Evolutionary conservation across 2,329 filamentous ascomycete species (phyloP), one percentile per base, ranked within the genome.

Genomic region (Nemania sp.): DNA sequence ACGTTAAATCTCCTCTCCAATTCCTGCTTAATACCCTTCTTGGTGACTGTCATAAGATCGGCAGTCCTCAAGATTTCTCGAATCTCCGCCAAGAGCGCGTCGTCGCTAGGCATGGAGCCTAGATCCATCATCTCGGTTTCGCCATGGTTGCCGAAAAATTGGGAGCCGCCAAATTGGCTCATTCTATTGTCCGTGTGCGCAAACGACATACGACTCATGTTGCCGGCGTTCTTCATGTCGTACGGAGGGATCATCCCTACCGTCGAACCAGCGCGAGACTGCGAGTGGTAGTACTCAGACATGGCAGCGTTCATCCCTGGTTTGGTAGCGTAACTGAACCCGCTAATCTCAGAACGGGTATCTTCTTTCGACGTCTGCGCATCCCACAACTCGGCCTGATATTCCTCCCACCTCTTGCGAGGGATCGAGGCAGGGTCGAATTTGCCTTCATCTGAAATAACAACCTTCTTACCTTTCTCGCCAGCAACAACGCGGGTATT

Each of bases 341-440:
- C 95, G n/a, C 94, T 98, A 60, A 95, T 83, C 80, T 98, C 95
- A 10, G 94, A 97, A 68, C 88, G 90, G 26, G 90, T 84, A 78
- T 99, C 96, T 72, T 90, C 88, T 75, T 92, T 91, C n/a, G 92
- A 85, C 6, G 88, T 97, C 82, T 97, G 93, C 0, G 92, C 92
- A 78, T 99, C 96, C 96, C 95, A 99, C 52, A 99, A 89, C 85
- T 98, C 96, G 70, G 92, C 92, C 81, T 99, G 96, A 80, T 98
- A 99, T 77, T 99, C 96, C 80, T 99, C 96, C 96, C 96, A 99
- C 86, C 93, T 96, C 90, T 98, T 99, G 83, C 93, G 93, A 22
- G 96, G 96, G 73, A 99, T 98, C 43, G 90, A 93, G 54, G 87
- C 86, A 15, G 96, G 95, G 78, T 99, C 96, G 78, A 98, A 99